These are phyloP conservation scores for Kalmusia sp. DNA, from an alignment of 2,329 filamentous ascomycete species.

Conservation along the genomic window DNA sequence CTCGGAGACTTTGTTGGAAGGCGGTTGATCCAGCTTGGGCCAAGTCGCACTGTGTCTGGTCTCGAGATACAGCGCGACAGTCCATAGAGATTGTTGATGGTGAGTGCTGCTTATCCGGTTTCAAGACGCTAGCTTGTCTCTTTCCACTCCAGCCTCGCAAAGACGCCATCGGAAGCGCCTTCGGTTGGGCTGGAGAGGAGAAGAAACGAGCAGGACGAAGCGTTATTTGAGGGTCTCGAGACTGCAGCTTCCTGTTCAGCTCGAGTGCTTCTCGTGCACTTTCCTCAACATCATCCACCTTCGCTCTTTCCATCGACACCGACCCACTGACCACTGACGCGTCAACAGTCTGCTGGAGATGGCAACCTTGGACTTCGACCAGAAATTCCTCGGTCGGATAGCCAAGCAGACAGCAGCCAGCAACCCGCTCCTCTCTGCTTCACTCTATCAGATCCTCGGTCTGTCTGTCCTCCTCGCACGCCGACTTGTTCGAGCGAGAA, in stretches of 20 bases:
- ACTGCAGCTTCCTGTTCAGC: neutral
- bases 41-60: conserved; percentile 41
- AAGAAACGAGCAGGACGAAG: neutral
- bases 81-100: conserved; percentile 40
- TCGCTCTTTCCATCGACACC: conserved; percentile 3
- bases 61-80: conserved; percentile 41
- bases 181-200: neutral
- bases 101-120: conserved; percentile 25
- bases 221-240: neutral
- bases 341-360: conserved; percentile 57
- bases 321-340: conserved; percentile 19
- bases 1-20: conserved; percentile 25
- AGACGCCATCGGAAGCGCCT: neutral
- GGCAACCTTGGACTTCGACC: conserved; percentile 96
- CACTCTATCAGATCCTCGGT: conserved; percentile 89
- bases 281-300: conserved; percentile 8
- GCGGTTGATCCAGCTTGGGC: conserved; percentile 37
- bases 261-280: conserved; percentile 3
- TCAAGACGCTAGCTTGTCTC: neutral
- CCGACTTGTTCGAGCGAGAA: conserved; percentile 82
- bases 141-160: neutral
- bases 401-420: conserved; percentile 79
- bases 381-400: conserved; percentile 92
- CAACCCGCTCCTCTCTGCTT: conserved; percentile 79
- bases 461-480: conserved; percentile 87